Conservation (phyloP, 2,329 filamentous ascomycete genomes). For the Paecilomyces formosus region DNA sequence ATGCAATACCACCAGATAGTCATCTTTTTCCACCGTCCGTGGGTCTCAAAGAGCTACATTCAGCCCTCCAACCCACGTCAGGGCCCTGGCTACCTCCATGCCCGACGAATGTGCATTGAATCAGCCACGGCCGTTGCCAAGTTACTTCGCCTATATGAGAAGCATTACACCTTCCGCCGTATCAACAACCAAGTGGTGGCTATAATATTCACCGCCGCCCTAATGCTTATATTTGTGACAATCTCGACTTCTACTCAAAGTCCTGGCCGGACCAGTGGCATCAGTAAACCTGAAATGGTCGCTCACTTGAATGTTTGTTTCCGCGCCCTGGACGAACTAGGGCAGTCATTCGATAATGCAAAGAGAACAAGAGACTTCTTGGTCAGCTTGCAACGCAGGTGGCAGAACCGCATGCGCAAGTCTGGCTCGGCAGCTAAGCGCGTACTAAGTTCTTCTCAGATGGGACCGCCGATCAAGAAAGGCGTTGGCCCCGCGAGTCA, state of each 20-base stretch:
- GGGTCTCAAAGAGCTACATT: constrained; percentile 36
- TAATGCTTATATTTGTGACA: constrained; percentile 33
- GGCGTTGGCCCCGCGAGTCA: background rate
- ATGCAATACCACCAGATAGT: constrained; percentile 40
- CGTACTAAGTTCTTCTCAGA: constrained; percentile 14
- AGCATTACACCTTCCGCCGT: constrained; percentile 34
- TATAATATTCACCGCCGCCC: constrained; percentile 38
- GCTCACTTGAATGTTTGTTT: constrained; percentile 34
- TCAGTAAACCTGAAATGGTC: constrained; percentile 15
- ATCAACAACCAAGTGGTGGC: constrained; percentile 38
- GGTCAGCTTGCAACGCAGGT: constrained; percentile 29
- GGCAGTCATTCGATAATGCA: constrained; percentile 33
- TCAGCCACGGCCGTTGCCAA: constrained; percentile 33
- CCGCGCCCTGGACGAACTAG: constrained; percentile 34
- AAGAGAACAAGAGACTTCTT: constrained; percentile 33
- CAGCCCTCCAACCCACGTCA: constrained; percentile 34
- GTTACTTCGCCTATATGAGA: constrained; percentile 34
- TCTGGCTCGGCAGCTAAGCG: constrained; percentile 20
- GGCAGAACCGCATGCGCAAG: constrained; percentile 29
- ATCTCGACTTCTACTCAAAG: constrained; percentile 18
- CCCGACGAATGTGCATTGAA: constrained; percentile 36
- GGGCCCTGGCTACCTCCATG: constrained; percentile 38
- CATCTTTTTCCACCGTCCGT: constrained; percentile 38
- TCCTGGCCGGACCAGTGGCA: constrained; percentile 1
- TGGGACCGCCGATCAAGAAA: background rate